Conservation (phyloP, 768 basidiomycete species). For the Tylopilus balloui region DNA sequence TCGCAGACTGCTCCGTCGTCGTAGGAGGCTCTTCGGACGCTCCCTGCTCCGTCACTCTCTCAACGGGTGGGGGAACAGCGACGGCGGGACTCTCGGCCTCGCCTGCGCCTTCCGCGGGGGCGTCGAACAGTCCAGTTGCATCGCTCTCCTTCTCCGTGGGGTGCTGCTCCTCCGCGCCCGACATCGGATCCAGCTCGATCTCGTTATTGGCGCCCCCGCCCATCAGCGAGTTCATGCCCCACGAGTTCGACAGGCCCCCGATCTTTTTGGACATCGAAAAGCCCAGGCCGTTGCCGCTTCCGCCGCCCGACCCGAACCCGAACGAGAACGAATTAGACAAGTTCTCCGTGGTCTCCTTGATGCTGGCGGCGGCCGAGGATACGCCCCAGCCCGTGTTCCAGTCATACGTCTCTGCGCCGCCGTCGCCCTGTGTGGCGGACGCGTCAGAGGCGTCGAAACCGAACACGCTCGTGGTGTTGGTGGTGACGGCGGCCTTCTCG, state of each 20-base stretch:
- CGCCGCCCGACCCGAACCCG: neutral
- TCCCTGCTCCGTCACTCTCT: neutral
- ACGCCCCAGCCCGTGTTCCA: slow-evolving; percentile 5
- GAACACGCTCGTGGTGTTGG: neutral
- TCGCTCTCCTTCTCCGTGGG: neutral
- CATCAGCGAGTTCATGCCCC: slow-evolving; percentile 3
- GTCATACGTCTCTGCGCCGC: neutral
- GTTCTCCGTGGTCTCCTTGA: neutral
- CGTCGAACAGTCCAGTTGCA: neutral
- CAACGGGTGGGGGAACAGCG: neutral
- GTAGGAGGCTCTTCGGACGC: neutral
- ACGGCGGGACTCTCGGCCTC: neutral
- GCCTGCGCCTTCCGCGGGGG: neutral
- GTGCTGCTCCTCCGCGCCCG: neutral
- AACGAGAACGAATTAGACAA: slow-evolving; percentile 1
- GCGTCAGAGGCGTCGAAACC: neutral
- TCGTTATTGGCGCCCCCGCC: neutral
- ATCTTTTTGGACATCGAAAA: neutral
- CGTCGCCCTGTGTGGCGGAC: neutral
- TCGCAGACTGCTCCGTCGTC: slow-evolving; percentile 5
- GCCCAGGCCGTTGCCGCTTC: neutral
- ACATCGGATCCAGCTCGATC: neutral
- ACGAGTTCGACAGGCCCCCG: neutral
- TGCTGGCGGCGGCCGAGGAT: neutral
- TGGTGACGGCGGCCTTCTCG: neutral